Conservation (phyloP, 2,329 filamentous ascomycete genomes). For the Thielaviopsis populi region DNA sequence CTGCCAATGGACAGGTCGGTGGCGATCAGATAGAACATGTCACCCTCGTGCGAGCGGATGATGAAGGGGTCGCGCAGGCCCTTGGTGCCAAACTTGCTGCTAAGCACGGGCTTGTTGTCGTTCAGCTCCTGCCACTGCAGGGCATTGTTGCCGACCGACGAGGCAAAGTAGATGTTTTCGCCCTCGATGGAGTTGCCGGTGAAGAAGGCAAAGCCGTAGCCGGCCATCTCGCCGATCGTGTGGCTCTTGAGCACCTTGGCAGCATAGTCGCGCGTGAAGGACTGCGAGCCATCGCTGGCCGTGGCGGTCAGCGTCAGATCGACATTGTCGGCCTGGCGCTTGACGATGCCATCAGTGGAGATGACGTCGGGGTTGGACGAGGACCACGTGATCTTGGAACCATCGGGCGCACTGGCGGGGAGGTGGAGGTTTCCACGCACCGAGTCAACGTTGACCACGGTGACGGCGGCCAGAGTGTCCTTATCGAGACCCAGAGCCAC, state of each 20-base stretch:
- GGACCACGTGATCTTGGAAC: conserved; percentile 24
- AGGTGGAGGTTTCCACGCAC: conserved; percentile 28
- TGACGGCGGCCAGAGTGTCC: conserved; percentile 20
- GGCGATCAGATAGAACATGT: conserved; percentile 37
- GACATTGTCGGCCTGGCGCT: conserved; percentile 21
- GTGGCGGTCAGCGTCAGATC: conserved; percentile 26
- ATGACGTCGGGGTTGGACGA: conserved; percentile 25
- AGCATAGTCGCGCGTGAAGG: conserved; percentile 21
- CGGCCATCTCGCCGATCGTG: conserved; percentile 25
- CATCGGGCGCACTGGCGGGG: conserved; percentile 22
- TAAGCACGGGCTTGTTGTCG: conserved; percentile 30
- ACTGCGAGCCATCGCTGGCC: conserved; percentile 20
- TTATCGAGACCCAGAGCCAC: conserved; percentile 8
- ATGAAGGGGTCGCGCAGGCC: conserved; percentile 39
- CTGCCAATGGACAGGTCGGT: conserved; percentile 40
- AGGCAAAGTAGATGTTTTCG: conserved; percentile 38
- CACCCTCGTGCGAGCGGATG: conserved; percentile 35
- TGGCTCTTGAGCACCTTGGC: conserved; percentile 25
- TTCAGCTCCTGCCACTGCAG: conserved; percentile 37
- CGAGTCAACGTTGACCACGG: conserved; percentile 25
- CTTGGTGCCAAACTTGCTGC: conserved; percentile 32
- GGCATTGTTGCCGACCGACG: conserved; percentile 38
- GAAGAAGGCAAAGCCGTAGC: conserved; percentile 39
- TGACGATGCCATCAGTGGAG: conserved; percentile 25
- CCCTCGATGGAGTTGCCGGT: conserved; percentile 30